Conservation (phyloP, 345 rosid genomes). For the Lepidium aucheri region DNA sequence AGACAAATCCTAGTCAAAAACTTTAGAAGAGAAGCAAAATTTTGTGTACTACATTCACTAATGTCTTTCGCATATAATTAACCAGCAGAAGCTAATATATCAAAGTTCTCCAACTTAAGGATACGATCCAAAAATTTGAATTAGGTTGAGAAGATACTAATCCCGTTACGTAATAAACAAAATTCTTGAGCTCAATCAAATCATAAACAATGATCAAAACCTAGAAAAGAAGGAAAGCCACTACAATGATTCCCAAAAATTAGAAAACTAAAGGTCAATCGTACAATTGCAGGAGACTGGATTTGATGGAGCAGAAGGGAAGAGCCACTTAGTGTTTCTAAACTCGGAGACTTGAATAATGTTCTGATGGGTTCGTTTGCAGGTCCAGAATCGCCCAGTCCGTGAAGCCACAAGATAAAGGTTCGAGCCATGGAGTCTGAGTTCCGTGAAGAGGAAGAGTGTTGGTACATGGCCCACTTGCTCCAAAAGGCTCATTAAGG, state of each 20-base stretch:
- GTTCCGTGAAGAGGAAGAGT: slow-evolving; percentile 17
- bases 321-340: slow-evolving; percentile 57
- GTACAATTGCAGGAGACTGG: slow-evolving; percentile 59
- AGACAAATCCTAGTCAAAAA: neutral
- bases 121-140: neutral
- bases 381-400: slow-evolving; percentile 81
- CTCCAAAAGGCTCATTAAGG: no score
- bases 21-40: neutral
- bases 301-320: slow-evolving; percentile 75
- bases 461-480: no score
- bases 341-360: slow-evolving; percentile 58
- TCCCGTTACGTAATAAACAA: neutral
- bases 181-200: neutral
- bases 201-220: neutral
- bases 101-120: neutral
- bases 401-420: slow-evolving; percentile 84
- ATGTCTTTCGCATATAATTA: neutral
- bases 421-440: slow-evolving; percentile 47
- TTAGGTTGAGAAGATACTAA: neutral
- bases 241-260: neutral
- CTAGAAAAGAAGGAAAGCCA: neutral
- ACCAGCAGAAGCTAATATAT: no score
- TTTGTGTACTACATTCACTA: neutral
- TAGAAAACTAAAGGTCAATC: neutral
- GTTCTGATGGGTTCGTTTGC: slow-evolving; percentile 80